Conservation (phyloP, 2,329 filamentous ascomycete species). For the Zasmidium citrigriseum region DNA sequence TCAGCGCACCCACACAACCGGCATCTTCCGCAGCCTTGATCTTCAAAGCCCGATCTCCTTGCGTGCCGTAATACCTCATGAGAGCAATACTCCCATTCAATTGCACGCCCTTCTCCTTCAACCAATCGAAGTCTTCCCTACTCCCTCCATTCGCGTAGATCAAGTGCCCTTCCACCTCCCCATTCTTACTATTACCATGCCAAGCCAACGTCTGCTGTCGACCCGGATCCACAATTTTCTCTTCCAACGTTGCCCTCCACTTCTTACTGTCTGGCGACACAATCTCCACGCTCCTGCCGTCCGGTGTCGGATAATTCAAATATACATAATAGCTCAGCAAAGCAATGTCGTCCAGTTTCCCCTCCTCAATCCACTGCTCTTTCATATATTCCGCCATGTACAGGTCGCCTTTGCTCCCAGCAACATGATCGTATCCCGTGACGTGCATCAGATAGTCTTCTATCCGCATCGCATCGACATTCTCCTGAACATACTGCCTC, state of each 20-base stretch:
- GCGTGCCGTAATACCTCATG: slow-evolving; percentile 75
- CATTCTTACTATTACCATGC: slow-evolving; percentile 84
- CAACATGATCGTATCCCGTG: slow-evolving; percentile 83
- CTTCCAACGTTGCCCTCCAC: slow-evolving; percentile 84
- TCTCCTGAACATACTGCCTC: slow-evolving; percentile 70
- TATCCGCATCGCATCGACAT: slow-evolving; percentile 64
- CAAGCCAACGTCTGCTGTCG: slow-evolving; percentile 73
- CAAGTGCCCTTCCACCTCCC: slow-evolving; percentile 80
- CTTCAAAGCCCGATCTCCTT: slow-evolving; percentile 74
- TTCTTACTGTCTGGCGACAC: slow-evolving; percentile 64
- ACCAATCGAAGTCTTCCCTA: slow-evolving; percentile 73
- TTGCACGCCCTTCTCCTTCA: slow-evolving; percentile 71
- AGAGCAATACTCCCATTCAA: slow-evolving; percentile 80
- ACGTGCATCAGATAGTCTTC: slow-evolving; percentile 74
- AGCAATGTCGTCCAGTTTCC: slow-evolving; percentile 67
- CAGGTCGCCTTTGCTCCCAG: slow-evolving; percentile 91
- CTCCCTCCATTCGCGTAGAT: slow-evolving; percentile 94
- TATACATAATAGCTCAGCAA: slow-evolving; percentile 76
- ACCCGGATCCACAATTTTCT: slow-evolving; percentile 68
- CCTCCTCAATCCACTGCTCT: slow-evolving; percentile 70
- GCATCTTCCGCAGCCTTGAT: slow-evolving; percentile 86
- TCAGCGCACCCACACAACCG: slow-evolving; percentile 82
- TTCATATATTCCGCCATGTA: slow-evolving; percentile 83
- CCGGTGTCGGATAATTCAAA: slow-evolving; percentile 81
- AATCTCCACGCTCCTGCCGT: slow-evolving; percentile 79